Evolutionary conservation across 306 rosid genomes (phyloP), one percentile per base, ranked within the genome.

Genomic region (Fagus crenata): DNA sequence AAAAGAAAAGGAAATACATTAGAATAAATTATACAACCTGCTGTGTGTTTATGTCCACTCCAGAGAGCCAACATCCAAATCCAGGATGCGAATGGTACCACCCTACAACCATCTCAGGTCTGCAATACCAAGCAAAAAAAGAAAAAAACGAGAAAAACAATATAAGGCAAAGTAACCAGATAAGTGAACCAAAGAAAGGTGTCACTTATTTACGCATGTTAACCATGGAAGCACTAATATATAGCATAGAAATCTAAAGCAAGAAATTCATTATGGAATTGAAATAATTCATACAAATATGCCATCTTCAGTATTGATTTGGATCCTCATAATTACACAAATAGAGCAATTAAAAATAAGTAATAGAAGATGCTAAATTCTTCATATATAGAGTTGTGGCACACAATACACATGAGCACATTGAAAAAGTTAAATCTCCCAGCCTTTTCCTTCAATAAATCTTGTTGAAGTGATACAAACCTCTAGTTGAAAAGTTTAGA

Each of bases 71-170:
- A 80, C 98, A 94, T 72, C 98, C 98, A 76, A 94, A 94, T 72
- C 97, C 98, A 80, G 96, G 98, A 91, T 93, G 98, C 0, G 98
- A 93, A 83, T 93, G 98, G 77, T 93, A 93, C 98, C 97, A 93
- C 3, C 98, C 98, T 1, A 92, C 97, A 82, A 94, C 98, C 98
- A 94, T 94, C 93, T 94, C 97, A 1, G 97, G 97, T 75, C 98
- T 92, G 87, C 75, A 84, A 80, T 67, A 74, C 58, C 68, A 65
- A 2, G 22, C 1, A 49, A 71, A 75, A 71, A 61, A 58, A 37
- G 49, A 22, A 22, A 22, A 22, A 22, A 22, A 22, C 28, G 28
- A 22, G 28, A 22, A 22, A 22, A 69, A 60, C 31, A 42, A 46
- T 12, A 14, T 9, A 40, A 78, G 37, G 67, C 18, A 53, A 64